Evolutionary conservation across 306 rosid species (phyloP), one percentile per base, ranked within the genome.

Genomic region (Acacia melanoxylon): DNA sequence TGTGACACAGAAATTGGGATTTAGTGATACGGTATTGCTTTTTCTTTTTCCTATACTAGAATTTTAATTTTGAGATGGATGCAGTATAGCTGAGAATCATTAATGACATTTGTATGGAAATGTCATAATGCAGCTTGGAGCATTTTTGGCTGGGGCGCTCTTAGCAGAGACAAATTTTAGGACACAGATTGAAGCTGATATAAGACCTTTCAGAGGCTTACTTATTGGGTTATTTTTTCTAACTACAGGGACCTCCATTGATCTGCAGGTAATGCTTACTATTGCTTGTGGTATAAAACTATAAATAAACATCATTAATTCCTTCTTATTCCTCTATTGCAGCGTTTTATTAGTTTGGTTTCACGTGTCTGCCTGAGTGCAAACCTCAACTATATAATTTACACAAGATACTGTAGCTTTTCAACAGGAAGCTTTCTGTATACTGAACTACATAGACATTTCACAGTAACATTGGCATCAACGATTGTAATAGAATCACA

Each of bases 131-230:
- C 93, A 96, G 99, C 99, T 96, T 78, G 99, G 99, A 87, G 99
- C 99, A 66, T 96, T 95, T 90, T 89, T 96, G 87, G 99, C 97
- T 51, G 99, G 99, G 84, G 99, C 99, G 49, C 79, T 96, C 77
- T 90, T 96, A 81, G 99, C 99, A 22, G 99, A 96, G 91, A 96
- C 99, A 63, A 96, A 96, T 83, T 95, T 93, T 86, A 89, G 99
- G 88, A 96, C 98, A 44, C 99, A 96, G 87, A 96, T 96, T 91
- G 99, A 96, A 93, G 99, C 99, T 71, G 98, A 96, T 87, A 96
- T 96, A 88, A 89, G 97, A 87, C 99, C 99, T 22, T 96, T 96
- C 82, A 90, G 98, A 89, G 99, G 99, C 82, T 88, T 96, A 86
- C 97, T 96, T 68, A 98, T 96, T 14, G 99, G 99, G 71, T 87